Evolutionary conservation across 306 rosid genomes (phyloP).

Genomic region (Psophocarpus tetragonolobus): DNA sequence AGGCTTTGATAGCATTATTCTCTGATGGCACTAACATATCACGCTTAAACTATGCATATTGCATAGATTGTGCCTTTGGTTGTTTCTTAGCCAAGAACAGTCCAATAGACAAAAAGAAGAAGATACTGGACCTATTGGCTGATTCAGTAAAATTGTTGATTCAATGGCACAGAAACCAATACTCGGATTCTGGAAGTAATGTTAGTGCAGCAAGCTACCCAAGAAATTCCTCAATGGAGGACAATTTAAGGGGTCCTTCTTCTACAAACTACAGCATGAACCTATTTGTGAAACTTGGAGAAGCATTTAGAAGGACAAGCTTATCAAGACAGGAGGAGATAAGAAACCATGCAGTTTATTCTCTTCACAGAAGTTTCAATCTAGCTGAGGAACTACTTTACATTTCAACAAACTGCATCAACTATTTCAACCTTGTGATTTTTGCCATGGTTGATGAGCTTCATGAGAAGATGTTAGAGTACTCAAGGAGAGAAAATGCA

Average conservation of each 20-base stretch:
- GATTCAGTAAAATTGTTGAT: constrained; percentile 62
- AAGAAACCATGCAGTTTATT: constrained; percentile 73
- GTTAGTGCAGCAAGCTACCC: constrained; percentile 49
- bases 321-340: constrained; percentile 84
- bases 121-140: constrained; percentile 63
- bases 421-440: constrained; percentile 69
- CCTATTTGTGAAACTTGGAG: constrained; percentile 79
- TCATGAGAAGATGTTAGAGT: constrained; percentile 90
- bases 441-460: constrained; percentile 92
- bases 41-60: constrained; percentile 55
- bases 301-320: constrained; percentile 71
- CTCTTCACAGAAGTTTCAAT: constrained; percentile 64
- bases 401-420: constrained; percentile 57
- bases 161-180: constrained; percentile 65
- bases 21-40: constrained; percentile 58
- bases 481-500: constrained; percentile 78
- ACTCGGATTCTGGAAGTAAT: constrained; percentile 58
- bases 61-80: constrained; percentile 77
- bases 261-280: constrained; percentile 56
- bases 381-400: constrained; percentile 72
- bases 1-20: constrained; percentile 63
- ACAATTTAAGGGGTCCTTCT: constrained; percentile 43
- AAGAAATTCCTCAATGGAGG: constrained; percentile 67
- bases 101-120: constrained; percentile 75
- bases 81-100: constrained; percentile 78